Evolutionary conservation across 1,284 basidiomycete species (phyloP), one percentile per base, ranked within the genome.

Genomic region (Cutaneotrichosporon arboriforme): DNA sequence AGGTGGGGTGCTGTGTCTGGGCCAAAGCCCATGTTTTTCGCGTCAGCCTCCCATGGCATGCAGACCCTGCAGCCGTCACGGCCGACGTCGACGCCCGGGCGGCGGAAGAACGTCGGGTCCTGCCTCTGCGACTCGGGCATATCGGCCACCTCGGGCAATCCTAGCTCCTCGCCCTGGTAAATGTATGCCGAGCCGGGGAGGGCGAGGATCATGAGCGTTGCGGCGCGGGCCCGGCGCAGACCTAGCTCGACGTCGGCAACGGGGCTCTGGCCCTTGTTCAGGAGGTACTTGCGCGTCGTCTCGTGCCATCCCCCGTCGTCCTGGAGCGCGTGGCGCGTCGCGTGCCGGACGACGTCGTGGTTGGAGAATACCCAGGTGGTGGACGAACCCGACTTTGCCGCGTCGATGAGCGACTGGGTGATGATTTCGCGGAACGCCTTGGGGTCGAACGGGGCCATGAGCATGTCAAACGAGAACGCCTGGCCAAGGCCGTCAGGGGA

Each of bases 121-220:
- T 72, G 68, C 43, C 66, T 52, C 46, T 65, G 41, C 21, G 52
- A 49, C 41, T 57, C 56, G 31, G 64, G 54, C 35, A 72, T 67
- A 14, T 67, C 65, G 47, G 54, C 52, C 44, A 67, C 66, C 57
- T 72, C 70, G 21, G 59, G 65, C 13, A 72, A 55, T 17, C 70
- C 70, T 38, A 72, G 63, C 55, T 72, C 70, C 57, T 72, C 70
- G 23, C 70, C 70, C 65, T 71, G 69, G 58, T 71, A 71, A 39
- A 71, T 54, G 55, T 72, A 72, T 1, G 69, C 63, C 3, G 65
- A 68, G 12, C 69, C 69, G 15, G 69, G 69, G 14, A 72, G 60
- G 36, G 61, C 68, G 44, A 72, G 60, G 55, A 69, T 64, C 61
- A 70, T 59, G 41, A 70, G 46, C 1, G 68, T 67, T 7, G 66